Conservation (phyloP, 495 filamentous ascomycete genomes). For the Cercophora sp. region DNA sequence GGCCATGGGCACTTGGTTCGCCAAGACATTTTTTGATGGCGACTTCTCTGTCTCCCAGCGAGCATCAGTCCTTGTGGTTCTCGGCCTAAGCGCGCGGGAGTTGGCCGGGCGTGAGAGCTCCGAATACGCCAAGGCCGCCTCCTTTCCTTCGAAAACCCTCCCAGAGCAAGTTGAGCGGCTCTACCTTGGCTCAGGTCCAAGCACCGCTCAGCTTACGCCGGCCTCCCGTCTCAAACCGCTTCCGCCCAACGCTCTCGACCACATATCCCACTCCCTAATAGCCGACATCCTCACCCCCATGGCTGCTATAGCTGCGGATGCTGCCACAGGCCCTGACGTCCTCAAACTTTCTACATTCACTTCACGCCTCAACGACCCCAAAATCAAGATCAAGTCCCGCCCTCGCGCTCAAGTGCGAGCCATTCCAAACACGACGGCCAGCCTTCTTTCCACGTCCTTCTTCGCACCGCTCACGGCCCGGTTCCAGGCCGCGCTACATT, state of each 20-base stretch:
- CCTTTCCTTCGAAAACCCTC: constrained; percentile 71
- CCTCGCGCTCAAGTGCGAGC: constrained; percentile 57
- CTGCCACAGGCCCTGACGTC: constrained; percentile 69
- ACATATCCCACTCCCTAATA: constrained; percentile 57
- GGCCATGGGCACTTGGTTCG: constrained; percentile 78
- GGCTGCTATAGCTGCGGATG: constrained; percentile 66
- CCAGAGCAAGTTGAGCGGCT: constrained; percentile 54
- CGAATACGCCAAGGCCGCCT: constrained; percentile 40
- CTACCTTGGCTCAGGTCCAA: constrained; percentile 29
- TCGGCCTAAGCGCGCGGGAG: constrained; percentile 84
- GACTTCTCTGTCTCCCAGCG: constrained; percentile 86
- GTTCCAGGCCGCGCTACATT: constrained; percentile 51
- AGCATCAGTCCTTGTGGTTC: constrained; percentile 69
- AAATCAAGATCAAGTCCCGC: constrained; percentile 20
- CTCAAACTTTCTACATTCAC: constrained; percentile 66
- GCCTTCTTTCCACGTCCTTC: constrained; percentile 68
- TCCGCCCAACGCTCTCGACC: constrained; percentile 55
- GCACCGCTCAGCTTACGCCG: constrained; percentile 12
- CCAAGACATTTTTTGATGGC: constrained; percentile 81
- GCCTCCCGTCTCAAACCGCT: constrained; percentile 45
- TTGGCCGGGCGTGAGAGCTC: constrained; percentile 74
- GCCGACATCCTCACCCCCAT: constrained; percentile 73
- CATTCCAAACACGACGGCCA: constrained; percentile 70
- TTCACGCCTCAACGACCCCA: constrained; percentile 33
- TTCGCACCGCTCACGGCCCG: constrained; percentile 72